Conservation (phyloP, 1,284 basidiomycete species). For the Ustilago crameri region DNA sequence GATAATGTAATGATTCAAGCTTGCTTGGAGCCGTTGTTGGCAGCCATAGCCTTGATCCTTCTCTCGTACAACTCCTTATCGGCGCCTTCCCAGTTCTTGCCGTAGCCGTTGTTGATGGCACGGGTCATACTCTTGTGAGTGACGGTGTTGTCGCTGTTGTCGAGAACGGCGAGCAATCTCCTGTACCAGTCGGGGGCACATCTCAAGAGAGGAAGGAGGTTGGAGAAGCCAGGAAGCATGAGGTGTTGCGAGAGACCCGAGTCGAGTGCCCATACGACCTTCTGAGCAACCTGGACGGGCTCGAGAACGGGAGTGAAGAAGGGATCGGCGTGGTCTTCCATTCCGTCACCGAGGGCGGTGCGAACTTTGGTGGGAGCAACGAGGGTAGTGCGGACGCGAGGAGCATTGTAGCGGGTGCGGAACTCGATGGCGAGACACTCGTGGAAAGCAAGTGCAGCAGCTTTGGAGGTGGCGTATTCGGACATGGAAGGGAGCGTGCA, state of each 20-base stretch:
- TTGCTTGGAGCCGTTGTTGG: slow-evolving; percentile 16
- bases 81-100: slow-evolving; percentile 53
- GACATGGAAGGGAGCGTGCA: slow-evolving; percentile 58
- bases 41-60: slow-evolving; percentile 18
- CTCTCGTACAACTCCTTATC: slow-evolving; percentile 53
- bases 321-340: slow-evolving; percentile 61
- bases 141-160: slow-evolving; percentile 61
- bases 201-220: slow-evolving; percentile 56
- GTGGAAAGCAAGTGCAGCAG: slow-evolving; percentile 64
- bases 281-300: slow-evolving; percentile 58
- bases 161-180: slow-evolving; percentile 51
- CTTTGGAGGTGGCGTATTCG: slow-evolving; percentile 64
- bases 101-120: slow-evolving; percentile 61
- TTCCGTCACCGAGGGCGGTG: slow-evolving; percentile 63
- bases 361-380: slow-evolving; percentile 66
- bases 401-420: slow-evolving; percentile 58
- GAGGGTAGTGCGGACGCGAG: slow-evolving; percentile 61
- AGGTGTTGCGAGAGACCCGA: slow-evolving; percentile 60
- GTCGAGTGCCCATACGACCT: slow-evolving; percentile 58
- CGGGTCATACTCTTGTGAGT: slow-evolving; percentile 55
- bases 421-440: slow-evolving; percentile 64
- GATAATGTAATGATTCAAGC: no score
- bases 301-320: slow-evolving; percentile 65
- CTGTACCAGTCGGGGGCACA: slow-evolving; percentile 61
- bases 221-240: slow-evolving; percentile 56